Percentiles rank a stretch among this genome's conserved stretches.
Conservation (phyloP, 768 basidiomycete genomes). For the Tulasnella sp. region DNA sequence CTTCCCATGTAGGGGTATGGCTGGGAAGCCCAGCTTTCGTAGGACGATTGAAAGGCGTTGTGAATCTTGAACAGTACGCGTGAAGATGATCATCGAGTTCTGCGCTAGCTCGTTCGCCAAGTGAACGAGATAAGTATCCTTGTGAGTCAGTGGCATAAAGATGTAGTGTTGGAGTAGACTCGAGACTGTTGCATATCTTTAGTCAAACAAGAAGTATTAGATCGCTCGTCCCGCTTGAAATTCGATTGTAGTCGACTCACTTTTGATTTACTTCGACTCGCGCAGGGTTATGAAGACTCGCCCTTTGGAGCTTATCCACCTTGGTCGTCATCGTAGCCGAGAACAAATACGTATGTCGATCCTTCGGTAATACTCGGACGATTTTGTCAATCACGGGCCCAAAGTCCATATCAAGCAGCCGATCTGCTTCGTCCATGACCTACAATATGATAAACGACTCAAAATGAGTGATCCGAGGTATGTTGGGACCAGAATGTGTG, state of each 20-base stretch:
- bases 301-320: slow-evolving; percentile 90
- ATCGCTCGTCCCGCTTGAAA: not conserved
- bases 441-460: slow-evolving; percentile 24
- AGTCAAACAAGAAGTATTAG: not conserved
- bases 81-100: slow-evolving; percentile 93
- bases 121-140: slow-evolving; percentile 84
- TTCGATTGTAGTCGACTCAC: slow-evolving; percentile 34
- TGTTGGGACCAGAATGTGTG: not conserved
- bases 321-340: slow-evolving; percentile 99
- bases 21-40: slow-evolving; percentile 83
- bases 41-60: slow-evolving; percentile 81
- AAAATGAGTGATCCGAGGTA: not conserved
- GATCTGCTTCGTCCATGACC: slow-evolving; percentile 98
- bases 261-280: slow-evolving; percentile 88
- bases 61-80: slow-evolving; percentile 88
- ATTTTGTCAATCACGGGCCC: slow-evolving; percentile 93
- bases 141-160: slow-evolving; percentile 81
- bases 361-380: slow-evolving; percentile 86
- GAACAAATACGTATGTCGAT: slow-evolving; percentile 90
- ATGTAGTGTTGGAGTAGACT: slow-evolving; percentile 94
- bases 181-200: slow-evolving; percentile 91
- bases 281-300: slow-evolving; percentile 87
- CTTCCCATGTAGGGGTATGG: slow-evolving; percentile 92
- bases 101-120: slow-evolving; percentile 80
- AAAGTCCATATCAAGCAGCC: slow-evolving; percentile 92